phyloP scores from a whole-genome alignment of 1,284 basidiomycete genomes.

The Coniferiporia sulphurascens region DNA sequence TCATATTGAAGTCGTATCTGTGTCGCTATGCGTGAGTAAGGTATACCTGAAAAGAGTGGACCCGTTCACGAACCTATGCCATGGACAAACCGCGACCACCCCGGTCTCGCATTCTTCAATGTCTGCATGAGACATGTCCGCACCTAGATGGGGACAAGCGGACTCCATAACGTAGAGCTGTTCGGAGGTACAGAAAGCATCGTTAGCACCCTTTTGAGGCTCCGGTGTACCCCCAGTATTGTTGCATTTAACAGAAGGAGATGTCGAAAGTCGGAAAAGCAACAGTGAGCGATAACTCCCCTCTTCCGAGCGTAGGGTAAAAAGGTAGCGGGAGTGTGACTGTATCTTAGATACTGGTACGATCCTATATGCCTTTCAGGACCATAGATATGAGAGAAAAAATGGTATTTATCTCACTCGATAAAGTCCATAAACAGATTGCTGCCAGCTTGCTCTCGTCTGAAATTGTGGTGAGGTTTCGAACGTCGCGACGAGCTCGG shows the following conservation, averaged over 20 bases:
- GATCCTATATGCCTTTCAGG: constrained; percentile 34
- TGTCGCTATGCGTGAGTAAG: constrained; percentile 22
- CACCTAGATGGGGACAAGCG: constrained; percentile 79
- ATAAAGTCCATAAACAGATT: constrained; percentile 10
- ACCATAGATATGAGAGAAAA: not conserved
- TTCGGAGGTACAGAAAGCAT: constrained; percentile 24
- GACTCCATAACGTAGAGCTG: constrained; percentile 85
- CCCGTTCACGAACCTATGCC: constrained; percentile 59
- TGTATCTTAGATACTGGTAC: constrained; percentile 44
- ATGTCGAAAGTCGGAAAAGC: constrained; percentile 52
- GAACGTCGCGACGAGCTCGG: too few species aligned
- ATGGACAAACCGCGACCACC: constrained; percentile 71
- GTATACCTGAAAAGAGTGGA: not conserved
- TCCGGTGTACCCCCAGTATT: not conserved
- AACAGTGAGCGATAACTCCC: constrained; percentile 67
- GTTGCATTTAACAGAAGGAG: constrained; percentile 12
- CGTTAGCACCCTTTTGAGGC: constrained; percentile 10
- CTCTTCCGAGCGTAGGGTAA: constrained; percentile 61
- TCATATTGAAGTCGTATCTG: constrained; percentile 72
- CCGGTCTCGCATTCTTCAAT: constrained; percentile 65
- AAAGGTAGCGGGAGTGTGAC: constrained; percentile 63
- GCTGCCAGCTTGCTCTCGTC: not conserved
- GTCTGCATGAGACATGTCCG: constrained; percentile 77
- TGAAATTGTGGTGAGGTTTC: too few species aligned
- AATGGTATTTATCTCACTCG: constrained; percentile 1